phyloP scores from a whole-genome alignment of 805 yeast species.

The Sporopachydermia lactativora region DNA sequence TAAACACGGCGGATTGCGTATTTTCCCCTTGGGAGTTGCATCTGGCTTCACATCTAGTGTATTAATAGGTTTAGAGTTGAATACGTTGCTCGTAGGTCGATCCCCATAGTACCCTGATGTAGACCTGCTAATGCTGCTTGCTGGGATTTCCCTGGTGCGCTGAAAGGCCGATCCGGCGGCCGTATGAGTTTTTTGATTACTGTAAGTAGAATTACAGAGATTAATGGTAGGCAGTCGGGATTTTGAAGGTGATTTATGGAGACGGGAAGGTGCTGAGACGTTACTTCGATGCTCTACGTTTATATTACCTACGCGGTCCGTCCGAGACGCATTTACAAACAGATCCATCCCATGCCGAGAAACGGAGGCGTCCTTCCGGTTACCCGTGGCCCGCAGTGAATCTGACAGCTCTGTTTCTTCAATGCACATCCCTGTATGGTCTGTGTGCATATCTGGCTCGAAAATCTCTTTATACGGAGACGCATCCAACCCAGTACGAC shows the following conservation, averaged over 20 bases:
- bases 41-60: not conserved
- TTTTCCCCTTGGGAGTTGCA: not conserved
- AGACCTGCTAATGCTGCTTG: too few relatives aligned
- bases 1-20: not conserved
- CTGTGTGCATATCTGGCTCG: not conserved
- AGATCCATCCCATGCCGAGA: not conserved
- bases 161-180: too few relatives aligned
- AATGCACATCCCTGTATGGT: not conserved
- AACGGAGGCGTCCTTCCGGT: too few relatives aligned
- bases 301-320: too few relatives aligned
- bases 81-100: not conserved
- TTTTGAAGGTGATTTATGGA: not conserved
- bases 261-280: not conserved
- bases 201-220: not conserved
- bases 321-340: too few relatives aligned
- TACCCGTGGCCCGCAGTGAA: too few relatives aligned
- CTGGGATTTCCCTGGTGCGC: too few relatives aligned
- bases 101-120: too few relatives aligned
- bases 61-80: conserved; percentile 1
- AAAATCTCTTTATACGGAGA: not conserved
- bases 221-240: not conserved
- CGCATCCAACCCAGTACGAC: not conserved
- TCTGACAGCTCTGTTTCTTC: not conserved
- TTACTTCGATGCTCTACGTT: too few relatives aligned
- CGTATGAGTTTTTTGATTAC: too few relatives aligned